Evolutionary conservation across 805 yeast species (phyloP).

Genomic region (Candida berthetii): DNA sequence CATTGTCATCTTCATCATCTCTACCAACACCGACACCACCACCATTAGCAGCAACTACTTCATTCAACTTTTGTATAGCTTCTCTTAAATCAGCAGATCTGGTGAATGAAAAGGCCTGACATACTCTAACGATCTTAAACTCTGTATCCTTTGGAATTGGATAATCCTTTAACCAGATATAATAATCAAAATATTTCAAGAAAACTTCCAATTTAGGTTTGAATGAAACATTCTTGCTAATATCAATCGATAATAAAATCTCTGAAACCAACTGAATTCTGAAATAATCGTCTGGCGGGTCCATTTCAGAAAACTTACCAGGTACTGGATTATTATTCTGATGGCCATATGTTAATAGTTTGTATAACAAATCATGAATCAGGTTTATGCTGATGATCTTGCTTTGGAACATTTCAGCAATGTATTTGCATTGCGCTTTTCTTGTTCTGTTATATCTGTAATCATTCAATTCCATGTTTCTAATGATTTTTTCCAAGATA

Average conservation of each 20-base stretch:
- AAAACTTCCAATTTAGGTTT: constrained; percentile 29
- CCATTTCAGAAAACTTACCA: constrained; percentile 35
- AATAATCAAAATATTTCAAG: constrained; percentile 64
- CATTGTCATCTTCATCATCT: not conserved
- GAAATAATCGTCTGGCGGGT: constrained; percentile 64
- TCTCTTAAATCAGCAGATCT: constrained; percentile 33
- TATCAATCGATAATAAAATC: constrained; percentile 28
- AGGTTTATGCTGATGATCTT: constrained; percentile 39
- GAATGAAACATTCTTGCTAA: constrained; percentile 8
- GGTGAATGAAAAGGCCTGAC: constrained; percentile 27
- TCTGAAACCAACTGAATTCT: constrained; percentile 52
- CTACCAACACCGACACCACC: constrained; percentile 14
- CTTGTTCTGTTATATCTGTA: constrained; percentile 54
- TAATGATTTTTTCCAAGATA: constrained; percentile 52
- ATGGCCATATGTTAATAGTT: constrained; percentile 62
- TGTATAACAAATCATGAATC: constrained; percentile 45
- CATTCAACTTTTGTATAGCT: constrained; percentile 34
- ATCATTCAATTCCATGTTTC: constrained; percentile 62
- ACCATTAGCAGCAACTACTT: constrained; percentile 15
- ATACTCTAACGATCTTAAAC: constrained; percentile 42
- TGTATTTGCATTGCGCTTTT: constrained; percentile 51
- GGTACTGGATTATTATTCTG: constrained; percentile 49
- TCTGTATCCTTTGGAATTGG: constrained; percentile 62
- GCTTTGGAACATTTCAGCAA: constrained; percentile 50
- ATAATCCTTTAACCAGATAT: constrained; percentile 49